phyloP scores from a whole-genome alignment of 768 basidiomycete genomes.

The Phylloporus rhodoxanthus region DNA sequence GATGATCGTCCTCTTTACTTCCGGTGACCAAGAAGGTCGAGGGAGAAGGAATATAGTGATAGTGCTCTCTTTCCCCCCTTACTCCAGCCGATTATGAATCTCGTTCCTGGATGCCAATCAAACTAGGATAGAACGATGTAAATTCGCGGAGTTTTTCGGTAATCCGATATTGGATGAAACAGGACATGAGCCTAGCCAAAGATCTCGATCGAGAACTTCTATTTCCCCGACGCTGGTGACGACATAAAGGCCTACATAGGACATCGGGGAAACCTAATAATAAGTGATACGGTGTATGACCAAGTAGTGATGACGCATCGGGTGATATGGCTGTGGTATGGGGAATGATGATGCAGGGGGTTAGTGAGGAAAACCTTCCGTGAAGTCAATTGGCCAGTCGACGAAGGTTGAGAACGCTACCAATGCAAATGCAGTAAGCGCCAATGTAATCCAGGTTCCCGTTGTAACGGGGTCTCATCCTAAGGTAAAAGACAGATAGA shows the following conservation, averaged over 20 bases:
- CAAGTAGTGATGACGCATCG: neutral
- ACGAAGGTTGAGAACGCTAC: too few species aligned
- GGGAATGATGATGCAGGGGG: neutral
- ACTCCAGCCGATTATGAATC: neutral
- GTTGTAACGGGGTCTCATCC: too few species aligned
- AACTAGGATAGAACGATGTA: too few species aligned
- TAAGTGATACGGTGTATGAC: neutral
- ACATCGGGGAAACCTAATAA: neutral
- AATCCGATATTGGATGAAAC: neutral
- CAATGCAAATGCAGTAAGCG: too few species aligned
- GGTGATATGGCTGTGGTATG: too few species aligned
- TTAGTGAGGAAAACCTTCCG: neutral
- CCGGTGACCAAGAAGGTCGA: neutral
- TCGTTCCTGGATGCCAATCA: neutral
- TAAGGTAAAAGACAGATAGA: too few species aligned
- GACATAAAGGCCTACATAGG: neutral
- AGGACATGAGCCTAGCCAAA: neutral
- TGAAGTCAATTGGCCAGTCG: too few species aligned
- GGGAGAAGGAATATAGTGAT: neutral
- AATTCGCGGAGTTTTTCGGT: slow-evolving; percentile 3
- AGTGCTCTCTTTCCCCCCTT: neutral
- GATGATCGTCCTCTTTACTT: neutral
- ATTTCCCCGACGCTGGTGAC: neutral
- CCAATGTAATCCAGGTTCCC: too few species aligned
- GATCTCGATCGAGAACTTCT: slow-evolving; percentile 2